phyloP scores from a whole-genome alignment of 2,329 filamentous ascomycete genomes.

The Tolypocladium pustulatum region DNA sequence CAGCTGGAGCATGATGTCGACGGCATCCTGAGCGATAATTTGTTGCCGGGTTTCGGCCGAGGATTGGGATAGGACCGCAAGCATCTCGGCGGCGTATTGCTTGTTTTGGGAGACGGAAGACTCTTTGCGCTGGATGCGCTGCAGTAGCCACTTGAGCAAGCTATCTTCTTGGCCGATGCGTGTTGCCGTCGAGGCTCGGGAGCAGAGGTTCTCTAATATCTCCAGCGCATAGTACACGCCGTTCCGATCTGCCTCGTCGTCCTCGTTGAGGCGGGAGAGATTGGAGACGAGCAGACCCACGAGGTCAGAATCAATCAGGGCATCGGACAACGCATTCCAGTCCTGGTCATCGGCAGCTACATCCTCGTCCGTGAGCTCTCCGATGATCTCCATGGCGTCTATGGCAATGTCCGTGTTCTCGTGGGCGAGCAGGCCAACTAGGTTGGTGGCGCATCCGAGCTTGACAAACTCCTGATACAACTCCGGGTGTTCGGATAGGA shows the following conservation, averaged over 20 bases:
- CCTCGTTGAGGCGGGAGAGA: conserved; percentile 69
- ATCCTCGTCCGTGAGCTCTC: conserved; percentile 88
- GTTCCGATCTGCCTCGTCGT: conserved; percentile 58
- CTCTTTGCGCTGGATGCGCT: conserved; percentile 61
- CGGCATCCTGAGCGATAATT: conserved; percentile 56
- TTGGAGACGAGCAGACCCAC: conserved; percentile 67
- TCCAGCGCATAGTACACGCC: conserved; percentile 80
- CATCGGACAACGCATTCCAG: conserved; percentile 68
- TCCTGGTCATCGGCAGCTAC: conserved; percentile 70
- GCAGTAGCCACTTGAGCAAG: conserved; percentile 67
- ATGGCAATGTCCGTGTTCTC: conserved; percentile 98
- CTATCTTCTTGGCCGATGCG: conserved; percentile 58
- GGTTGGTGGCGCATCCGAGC: conserved; percentile 58
- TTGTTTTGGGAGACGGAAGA: conserved; percentile 73
- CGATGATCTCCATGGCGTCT: conserved; percentile 77
- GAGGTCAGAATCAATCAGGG: conserved; percentile 57
- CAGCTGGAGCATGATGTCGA: conserved; percentile 73
- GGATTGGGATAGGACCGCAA: conserved; percentile 79
- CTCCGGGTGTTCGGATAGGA: conserved; percentile 77
- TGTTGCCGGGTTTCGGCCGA: conserved; percentile 54
- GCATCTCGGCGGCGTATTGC: conserved; percentile 84
- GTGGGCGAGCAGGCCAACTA: conserved; percentile 78
- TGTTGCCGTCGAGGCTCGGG: conserved; percentile 56
- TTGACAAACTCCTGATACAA: conserved; percentile 73
- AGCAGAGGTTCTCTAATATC: conserved; percentile 79